Percentiles rank a stretch among this genome's conserved stretches.
Evolutionary conservation across 352 stramenopile genomes (phyloP).

Genomic region (Globisporangium nodosum): DNA sequence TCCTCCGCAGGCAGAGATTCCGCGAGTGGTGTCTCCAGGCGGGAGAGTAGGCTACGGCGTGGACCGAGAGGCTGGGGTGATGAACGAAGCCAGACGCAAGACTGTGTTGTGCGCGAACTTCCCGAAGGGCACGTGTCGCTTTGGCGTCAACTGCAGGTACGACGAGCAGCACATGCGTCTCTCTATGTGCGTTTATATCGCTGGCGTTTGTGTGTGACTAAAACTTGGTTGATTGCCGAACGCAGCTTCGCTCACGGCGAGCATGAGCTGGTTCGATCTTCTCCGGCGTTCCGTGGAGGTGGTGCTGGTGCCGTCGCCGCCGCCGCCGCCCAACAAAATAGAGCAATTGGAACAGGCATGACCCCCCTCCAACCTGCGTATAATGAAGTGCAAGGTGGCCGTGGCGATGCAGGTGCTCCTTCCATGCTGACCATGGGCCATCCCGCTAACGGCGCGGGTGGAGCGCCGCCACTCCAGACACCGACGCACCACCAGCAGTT

Average conservation of each 20-base stretch:
- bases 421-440: slow-evolving; percentile 29
- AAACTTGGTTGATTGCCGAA: slow-evolving; percentile 7
- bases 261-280: slow-evolving; percentile 41
- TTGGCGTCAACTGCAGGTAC: slow-evolving; percentile 83
- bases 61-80: slow-evolving; percentile 21
- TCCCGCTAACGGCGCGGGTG: not conserved
- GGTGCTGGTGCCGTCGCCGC: not conserved
- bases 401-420: slow-evolving; percentile 33
- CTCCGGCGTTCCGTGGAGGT: slow-evolving; percentile 9
- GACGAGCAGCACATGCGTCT: slow-evolving; percentile 5
- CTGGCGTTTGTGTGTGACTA: not conserved
- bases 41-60: slow-evolving; percentile 4
- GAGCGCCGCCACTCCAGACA: not conserved
- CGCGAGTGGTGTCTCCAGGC: slow-evolving; percentile 2
- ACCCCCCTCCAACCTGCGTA: slow-evolving; percentile 33
- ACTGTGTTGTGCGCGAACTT: slow-evolving; percentile 77
- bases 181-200: not conserved
- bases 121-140: slow-evolving; percentile 65
- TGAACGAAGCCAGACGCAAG: slow-evolving; percentile 46
- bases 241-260: slow-evolving; percentile 78
- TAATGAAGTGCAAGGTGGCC: slow-evolving; percentile 58
- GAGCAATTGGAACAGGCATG: slow-evolving; percentile 40
- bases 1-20: too few species aligned
- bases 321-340: slow-evolving; percentile 30
- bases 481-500: not conserved